Conservation (phyloP, 208 protist species). For the Trichomonas vaginalis region DNA sequence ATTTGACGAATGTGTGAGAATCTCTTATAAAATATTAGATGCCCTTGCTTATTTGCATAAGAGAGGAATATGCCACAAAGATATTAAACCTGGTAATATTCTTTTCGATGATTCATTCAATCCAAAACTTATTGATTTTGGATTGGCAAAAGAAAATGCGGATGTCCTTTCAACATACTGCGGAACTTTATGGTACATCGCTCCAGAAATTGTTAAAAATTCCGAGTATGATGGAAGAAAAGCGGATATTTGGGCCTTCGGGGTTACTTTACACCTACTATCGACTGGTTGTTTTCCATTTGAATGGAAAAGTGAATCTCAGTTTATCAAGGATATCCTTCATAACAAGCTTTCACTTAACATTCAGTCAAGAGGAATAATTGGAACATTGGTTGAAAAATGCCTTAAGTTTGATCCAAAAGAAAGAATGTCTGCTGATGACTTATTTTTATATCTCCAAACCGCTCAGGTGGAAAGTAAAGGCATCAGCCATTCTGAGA, state of each 20-base stretch:
- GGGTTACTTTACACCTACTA: not conserved
- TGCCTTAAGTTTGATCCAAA: not conserved
- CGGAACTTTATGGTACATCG: conserved; percentile 65
- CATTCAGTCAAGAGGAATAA: not conserved
- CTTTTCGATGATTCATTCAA: conserved; percentile 51
- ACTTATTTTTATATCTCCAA: too few species aligned
- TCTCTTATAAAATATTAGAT: conserved; percentile 90
- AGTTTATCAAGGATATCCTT: not conserved
- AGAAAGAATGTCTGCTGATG: not conserved
- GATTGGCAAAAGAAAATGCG: conserved; percentile 57
- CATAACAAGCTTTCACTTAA: not conserved
- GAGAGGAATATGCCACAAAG: conserved; percentile 43
- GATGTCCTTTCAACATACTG: conserved; percentile 61
- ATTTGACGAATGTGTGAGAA: conserved; percentile 56
- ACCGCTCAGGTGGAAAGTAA: too few species aligned
- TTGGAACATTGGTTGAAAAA: not conserved
- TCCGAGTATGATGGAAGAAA: not conserved
- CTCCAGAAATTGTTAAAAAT: conserved; percentile 36
- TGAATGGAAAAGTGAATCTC: not conserved
- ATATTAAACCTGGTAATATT: conserved; percentile 63
- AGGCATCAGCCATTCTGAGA: too few species aligned
- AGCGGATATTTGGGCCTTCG: not conserved
- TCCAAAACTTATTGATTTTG: conserved; percentile 71
- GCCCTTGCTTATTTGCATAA: conserved; percentile 84
- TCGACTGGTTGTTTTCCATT: not conserved